Base-by-base conservation (phyloP, 2,329 filamentous ascomycete genomes). In the Sordariomycetes sp. region DNA sequence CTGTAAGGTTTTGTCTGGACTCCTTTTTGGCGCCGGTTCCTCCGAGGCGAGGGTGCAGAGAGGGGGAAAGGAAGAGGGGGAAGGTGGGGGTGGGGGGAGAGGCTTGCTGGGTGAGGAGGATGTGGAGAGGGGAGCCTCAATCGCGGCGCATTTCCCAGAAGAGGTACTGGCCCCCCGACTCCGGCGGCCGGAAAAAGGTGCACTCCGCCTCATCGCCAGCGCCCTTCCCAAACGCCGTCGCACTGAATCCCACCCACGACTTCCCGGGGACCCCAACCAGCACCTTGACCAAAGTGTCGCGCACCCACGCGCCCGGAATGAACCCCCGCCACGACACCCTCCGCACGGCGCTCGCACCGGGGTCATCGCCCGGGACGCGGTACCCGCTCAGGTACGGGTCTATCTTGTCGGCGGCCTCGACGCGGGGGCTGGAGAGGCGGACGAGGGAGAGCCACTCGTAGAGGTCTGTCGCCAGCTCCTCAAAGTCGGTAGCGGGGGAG, bases 361-460 rank as follows among this genome's bases (percentile, higher is more conserved):
- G 55, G 48, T 15, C 53, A 25, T 34, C 28, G 2, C 71, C 71
- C 1, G 86, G 85, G 1, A 81, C 72, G 12, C 72, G 68, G 66
- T 92, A 92, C 24, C 84, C 78, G 28, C 82, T 86, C 2, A 94
- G 71, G 64, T 85, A 88, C 0, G 80, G 72, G 67, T 92, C 85
- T 35, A 90, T 77, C 5, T 65, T 66, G 67, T 91, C 86, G 10
- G 65, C 66, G 3, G 70, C 66, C 12, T 69, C 64, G 20, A 91
- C 66, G 25, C 87, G 76, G n/a, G 85, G 81, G 58, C 86, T 89
- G 10, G 75, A 70, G 0, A 90, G 74, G 12, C 79, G 76, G 5
- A 85, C 66, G n/a, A 95, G 70, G 2, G 84, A 84, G 1, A 92
- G 65, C 84, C 86, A 94, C 69, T 94, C 89, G 61, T 90, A 83